A percentile compares a stretch with the other conserved stretches of the same genome.
phyloP scores from a whole-genome alignment of 768 basidiomycete species.

The Panaeolus cyanescens region DNA sequence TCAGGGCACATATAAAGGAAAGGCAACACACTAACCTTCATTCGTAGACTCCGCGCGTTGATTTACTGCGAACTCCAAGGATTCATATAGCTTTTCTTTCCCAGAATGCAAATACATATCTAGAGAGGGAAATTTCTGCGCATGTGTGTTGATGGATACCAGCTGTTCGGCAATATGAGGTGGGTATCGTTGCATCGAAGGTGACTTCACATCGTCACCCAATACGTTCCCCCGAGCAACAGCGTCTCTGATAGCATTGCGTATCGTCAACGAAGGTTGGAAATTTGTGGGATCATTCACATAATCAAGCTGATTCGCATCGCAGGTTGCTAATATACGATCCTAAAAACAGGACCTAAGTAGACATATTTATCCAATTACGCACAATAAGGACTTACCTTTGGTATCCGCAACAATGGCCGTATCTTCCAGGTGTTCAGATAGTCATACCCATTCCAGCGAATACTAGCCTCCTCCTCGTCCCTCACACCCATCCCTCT shows the following conservation, averaged over 20 bases:
- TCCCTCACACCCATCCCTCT: conserved; percentile 74
- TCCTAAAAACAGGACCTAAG: conserved; percentile 50
- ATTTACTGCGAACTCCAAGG: background rate
- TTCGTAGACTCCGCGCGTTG: background rate
- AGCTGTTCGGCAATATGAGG: conserved; percentile 29
- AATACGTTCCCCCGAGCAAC: conserved; percentile 16
- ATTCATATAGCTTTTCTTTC: conserved; percentile 1
- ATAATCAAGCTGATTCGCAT: conserved; percentile 59
- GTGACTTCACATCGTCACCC: conserved; percentile 7
- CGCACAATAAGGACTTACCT: conserved; percentile 45
- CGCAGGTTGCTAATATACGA: conserved; percentile 79
- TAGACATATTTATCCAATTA: too few species aligned
- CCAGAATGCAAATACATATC: background rate
- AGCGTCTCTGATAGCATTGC: conserved; percentile 69
- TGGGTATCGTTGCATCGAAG: background rate
- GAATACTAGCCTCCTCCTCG: conserved; percentile 25
- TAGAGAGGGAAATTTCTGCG: background rate
- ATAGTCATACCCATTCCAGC: conserved; percentile 53
- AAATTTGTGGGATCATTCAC: conserved; percentile 73
- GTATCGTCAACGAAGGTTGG: conserved; percentile 68
- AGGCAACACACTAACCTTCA: background rate
- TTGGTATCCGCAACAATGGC: conserved; percentile 66
- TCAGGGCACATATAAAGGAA: background rate
- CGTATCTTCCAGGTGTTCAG: conserved; percentile 72
- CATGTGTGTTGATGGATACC: conserved; percentile 26